Base-by-base conservation (phyloP, 148 eudicot genomes). In the Gaultheria prostrata region DNA sequence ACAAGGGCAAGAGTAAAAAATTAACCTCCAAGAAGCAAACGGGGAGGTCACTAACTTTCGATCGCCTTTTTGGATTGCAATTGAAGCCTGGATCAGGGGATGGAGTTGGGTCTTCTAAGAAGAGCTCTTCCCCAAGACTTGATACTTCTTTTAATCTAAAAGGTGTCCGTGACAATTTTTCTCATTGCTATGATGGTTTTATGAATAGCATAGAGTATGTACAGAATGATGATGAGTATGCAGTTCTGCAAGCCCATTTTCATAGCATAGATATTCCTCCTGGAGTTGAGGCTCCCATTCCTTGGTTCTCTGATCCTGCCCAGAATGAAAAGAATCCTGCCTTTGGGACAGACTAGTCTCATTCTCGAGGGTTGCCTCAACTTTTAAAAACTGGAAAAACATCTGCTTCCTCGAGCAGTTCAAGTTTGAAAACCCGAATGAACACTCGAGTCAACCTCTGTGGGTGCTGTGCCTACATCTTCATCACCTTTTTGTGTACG, bases 21-120 rank as follows among this genome's bases (percentile, higher is more conserved):
- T 33, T 33, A 67, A 26, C 98, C 97, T 94, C 80, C 46, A 95
- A 84, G 86, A 95, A 95, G 17, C 94, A 93, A 90, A 95, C 82
- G 20, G 98, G 98, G 78, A 95, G 84, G 45, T 90, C 83, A 10
- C 98, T 33, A 33, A 33, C 35, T 33, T 33, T 3, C 1, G 35
- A 33, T 33, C 35, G 1, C 35, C 35, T 33, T 33, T 33, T 33
- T 33, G 35, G 35, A 33, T 33, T 33, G 35, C 35, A 33, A 33
- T 33, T 33, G 35, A 83, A 80, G 30, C 69, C 30, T 67, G 73
- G 35, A 80, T 83, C 84, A 54, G 84, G 49, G 51, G 84, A 63
- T 63, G 74, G 77, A n/a, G 78, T 48, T 59, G 81, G 63, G 73
- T 75, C 74, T 73, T 86, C 71, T 56, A 82, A 72, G 71, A 78